Evolutionary conservation across 768 basidiomycete species (phyloP), one percentile per base, ranked within the genome.

Genomic region (Mycena capillaripes): DNA sequence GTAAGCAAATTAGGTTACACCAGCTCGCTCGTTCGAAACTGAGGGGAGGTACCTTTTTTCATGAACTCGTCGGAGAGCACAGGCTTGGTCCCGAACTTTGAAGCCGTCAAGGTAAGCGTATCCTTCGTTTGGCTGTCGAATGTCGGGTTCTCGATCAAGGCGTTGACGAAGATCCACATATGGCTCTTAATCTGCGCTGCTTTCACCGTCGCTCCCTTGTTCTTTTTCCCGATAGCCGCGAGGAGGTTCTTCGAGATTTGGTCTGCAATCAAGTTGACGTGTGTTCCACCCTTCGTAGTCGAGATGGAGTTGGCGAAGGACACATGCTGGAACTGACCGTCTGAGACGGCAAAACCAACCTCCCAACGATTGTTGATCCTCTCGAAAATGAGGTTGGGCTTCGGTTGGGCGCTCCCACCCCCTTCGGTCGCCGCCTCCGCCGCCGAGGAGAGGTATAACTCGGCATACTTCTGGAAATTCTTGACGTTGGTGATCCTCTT

Each of bases 41-140:
- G 56, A 56, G 25, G 25, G 8, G 57, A 70, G 87, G 46, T 71
- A 97, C 97, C 92, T 86, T 97, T 98, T 86, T 98, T 99, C 86
- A 97, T 89, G 80, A 98, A 99, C 0, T 98, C 97, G 62, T 99
- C 97, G 2, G 93, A 90, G 16, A 98, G 78, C 2, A 82, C 82
- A 3, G 96, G 95, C 81, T 93, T 97, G 52, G 93, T 93, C 12
- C 97, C 95, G 78, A 99, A 99, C 82, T 97, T 97, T 34, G 91
- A 92, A 23, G 93, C 84, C 4, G 92, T 91, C 53, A 98, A 84
- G 1, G 97, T 99, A 75, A 99, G 84, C 5, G 92, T 94, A 81
- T 99, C 98, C 85, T 99, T 99, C 42, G 98, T 98, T 82, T 99
- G 98, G 87, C 95, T 97, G 87, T 99, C 97, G 82, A 99, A 99